phyloP scores from a whole-genome alignment of 306 rosid genomes.

The Inga oerstediana region DNA sequence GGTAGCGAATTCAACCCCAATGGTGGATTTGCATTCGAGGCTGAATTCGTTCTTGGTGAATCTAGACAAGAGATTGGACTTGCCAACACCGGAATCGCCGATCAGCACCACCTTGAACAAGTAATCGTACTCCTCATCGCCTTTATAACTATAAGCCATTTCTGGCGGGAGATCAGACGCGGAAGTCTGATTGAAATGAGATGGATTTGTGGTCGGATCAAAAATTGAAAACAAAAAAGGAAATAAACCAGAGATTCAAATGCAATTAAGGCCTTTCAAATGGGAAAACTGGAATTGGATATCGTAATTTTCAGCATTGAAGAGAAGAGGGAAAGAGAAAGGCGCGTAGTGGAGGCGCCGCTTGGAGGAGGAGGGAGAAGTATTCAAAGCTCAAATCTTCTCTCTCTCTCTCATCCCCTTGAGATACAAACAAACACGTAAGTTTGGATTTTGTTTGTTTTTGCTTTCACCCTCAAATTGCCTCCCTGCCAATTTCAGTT shows the following conservation, averaged over 20 bases:
- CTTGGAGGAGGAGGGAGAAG: constrained; percentile 45
- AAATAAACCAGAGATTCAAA: constrained; percentile 14
- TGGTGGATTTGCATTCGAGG: constrained; percentile 80
- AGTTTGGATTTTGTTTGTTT: constrained; percentile 15
- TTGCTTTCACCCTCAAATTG: constrained; percentile 10
- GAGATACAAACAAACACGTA: neutral
- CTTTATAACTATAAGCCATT: constrained; percentile 74
- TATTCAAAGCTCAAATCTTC: constrained; percentile 44
- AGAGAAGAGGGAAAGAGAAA: constrained; percentile 4
- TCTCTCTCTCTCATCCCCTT: neutral
- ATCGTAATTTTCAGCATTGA: constrained; percentile 37
- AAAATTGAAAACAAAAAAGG: neutral
- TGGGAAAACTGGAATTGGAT: constrained; percentile 1
- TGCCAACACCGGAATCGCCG: constrained; percentile 91
- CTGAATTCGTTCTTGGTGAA: constrained; percentile 81
- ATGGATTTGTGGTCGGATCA: constrained; percentile 13
- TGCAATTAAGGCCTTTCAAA: neutral
- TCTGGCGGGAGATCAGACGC: neutral
- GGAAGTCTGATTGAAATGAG: neutral
- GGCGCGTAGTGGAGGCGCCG: constrained; percentile 28
- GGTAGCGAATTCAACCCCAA: constrained; percentile 86
- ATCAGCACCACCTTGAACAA: constrained; percentile 82
- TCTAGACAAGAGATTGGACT: constrained; percentile 79
- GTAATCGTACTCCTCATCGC: constrained; percentile 81
- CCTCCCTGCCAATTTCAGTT: neutral